Conservation (phyloP, 495 filamentous ascomycete genomes). For the Arthonia radiata region DNA sequence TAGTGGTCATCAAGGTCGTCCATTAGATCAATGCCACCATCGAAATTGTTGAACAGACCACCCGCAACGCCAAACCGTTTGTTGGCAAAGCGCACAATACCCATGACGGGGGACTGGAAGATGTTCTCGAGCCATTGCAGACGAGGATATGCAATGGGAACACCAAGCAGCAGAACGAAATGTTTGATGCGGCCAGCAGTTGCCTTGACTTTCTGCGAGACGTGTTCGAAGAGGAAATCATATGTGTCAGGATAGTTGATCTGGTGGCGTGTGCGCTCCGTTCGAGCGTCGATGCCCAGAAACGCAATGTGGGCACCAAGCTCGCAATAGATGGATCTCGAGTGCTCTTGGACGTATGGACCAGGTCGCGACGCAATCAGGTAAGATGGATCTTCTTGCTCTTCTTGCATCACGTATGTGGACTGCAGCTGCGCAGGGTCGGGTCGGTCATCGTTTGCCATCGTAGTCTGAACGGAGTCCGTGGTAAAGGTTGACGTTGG, state of each 20-base stretch:
- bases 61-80: slow-evolving; percentile 73
- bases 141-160: slow-evolving; percentile 86
- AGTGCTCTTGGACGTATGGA: slow-evolving; percentile 55
- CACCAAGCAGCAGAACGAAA: slow-evolving; percentile 62
- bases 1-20: slow-evolving; percentile 94
- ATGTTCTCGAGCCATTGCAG: slow-evolving; percentile 85
- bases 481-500: slow-evolving; percentile 65
- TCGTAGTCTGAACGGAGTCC: slow-evolving; percentile 29
- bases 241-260: slow-evolving; percentile 85
- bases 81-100: slow-evolving; percentile 67
- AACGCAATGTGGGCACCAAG: slow-evolving; percentile 73
- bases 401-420: slow-evolving; percentile 36
- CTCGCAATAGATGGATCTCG: slow-evolving; percentile 54
- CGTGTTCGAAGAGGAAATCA: slow-evolving; percentile 46
- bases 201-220: slow-evolving; percentile 33
- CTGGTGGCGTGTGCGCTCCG: slow-evolving; percentile 74
- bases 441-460: slow-evolving; percentile 20
- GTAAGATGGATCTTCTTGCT: slow-evolving; percentile 42
- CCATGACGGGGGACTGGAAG: slow-evolving; percentile 58
- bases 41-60: slow-evolving; percentile 76
- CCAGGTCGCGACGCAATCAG: slow-evolving; percentile 56
- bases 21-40: slow-evolving; percentile 68
- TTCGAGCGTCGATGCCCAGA: slow-evolving; percentile 70
- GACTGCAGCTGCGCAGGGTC: slow-evolving; percentile 44
- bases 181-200: slow-evolving; percentile 47